Base-by-base conservation (phyloP, 495 filamentous ascomycete genomes). In the Pseudoneurospora amorphoporcata region DNA sequence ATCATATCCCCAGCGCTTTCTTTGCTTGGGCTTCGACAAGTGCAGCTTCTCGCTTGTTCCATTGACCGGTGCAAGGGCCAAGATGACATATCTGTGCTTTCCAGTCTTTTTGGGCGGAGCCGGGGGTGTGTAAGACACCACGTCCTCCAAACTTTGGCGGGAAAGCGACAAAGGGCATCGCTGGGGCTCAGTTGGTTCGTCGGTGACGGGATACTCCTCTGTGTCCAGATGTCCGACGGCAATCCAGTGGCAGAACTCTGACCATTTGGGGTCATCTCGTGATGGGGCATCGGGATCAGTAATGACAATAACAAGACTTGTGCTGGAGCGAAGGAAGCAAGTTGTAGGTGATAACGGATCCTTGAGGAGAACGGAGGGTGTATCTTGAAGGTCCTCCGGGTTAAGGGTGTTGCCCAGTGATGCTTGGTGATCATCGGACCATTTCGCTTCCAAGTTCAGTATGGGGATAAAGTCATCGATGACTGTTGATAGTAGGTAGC, bases 161-260 rank as follows among this genome's bases (percentile, higher is more conserved):
- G 65, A 73, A 37, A 79, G 45, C 4, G 71, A 70, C 69, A 68
- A 35, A 65, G 23, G 29, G 29, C 53, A 65, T 16, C 53, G 29
- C 29, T 8, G 29, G 23, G 32, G 32, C 17, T 35, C 23, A 6
- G 53, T 61, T 61, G 29, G 29, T 35, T 73, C 72, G 43, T 72
- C 74, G 37, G 73, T 16, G 32, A 74, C 29, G 53, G 53, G 29
- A 17, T 29, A 35, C 17, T 65, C 53, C 53, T 17, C 53, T 5
- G 14, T 65, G 16, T 32, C 53, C 23, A 12, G 38, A 17, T 75
- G 45, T 0, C 76, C 84, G 3, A 86, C 85, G 4, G 83, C 83
- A 77, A 92, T 87, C 90, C 90, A 92, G 77, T 92, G 90, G 78
- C 90, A 92, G 79, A 90, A 87, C 78, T 93, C 88, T n/a, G 84